Evolutionary conservation across 441 rosid genomes (phyloP).

Genomic region (Corymbia citriodora): DNA sequence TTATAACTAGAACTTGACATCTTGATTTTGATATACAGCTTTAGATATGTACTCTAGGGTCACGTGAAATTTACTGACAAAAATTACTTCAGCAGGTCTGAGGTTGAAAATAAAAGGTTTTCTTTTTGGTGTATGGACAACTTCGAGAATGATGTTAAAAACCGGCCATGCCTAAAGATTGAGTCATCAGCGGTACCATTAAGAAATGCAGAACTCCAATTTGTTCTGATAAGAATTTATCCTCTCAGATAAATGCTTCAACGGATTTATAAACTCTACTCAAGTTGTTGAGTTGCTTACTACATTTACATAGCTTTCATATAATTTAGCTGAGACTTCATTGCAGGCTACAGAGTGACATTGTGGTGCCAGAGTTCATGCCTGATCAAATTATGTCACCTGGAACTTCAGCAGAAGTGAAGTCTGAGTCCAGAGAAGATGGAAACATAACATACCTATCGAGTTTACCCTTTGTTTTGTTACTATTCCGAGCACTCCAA

Average conservation of each 20-base stretch:
- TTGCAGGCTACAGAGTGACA: background rate
- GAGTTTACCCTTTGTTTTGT: background rate
- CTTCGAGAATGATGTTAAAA: background rate
- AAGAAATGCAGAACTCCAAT: background rate
- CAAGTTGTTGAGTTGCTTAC: background rate
- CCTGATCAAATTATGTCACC: background rate
- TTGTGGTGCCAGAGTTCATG: background rate
- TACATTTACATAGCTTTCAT: background rate
- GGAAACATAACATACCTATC: slow-evolving; percentile 2
- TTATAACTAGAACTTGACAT: background rate
- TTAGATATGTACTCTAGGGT: background rate
- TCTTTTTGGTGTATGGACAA: background rate
- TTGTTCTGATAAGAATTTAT: background rate
- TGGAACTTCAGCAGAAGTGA: background rate
- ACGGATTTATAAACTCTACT: background rate
- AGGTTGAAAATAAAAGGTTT: background rate
- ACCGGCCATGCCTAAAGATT: background rate
- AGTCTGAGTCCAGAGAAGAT: background rate
- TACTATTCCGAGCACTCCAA: background rate
- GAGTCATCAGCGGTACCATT: background rate
- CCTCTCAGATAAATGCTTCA: background rate
- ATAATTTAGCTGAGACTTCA: background rate
- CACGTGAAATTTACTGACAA: background rate
- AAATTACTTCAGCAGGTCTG: background rate
- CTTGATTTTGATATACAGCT: background rate